Base-by-base conservation (phyloP, 345 rosid species). In the Dipteronia dyeriana region DNA sequence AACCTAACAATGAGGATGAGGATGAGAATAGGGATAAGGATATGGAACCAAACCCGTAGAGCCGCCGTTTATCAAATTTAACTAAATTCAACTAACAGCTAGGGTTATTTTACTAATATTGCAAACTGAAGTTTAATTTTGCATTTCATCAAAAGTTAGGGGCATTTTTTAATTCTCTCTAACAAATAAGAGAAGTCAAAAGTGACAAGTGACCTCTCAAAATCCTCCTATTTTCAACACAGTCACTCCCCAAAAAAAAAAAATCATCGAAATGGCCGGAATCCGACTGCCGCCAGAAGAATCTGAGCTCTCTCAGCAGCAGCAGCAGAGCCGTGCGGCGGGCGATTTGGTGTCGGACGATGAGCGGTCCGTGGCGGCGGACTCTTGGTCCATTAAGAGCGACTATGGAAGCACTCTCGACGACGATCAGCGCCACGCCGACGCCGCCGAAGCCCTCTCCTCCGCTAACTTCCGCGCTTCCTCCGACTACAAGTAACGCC, bases 371-470 rank as follows among this genome's bases (percentile, higher is more conserved):
- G 88, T 95, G 3, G 99, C 99, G 39, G 99, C 99, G 8, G 99
- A 95, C 83, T 95, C 99, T 13, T 95, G 99, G 98, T 95, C 99
- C 19, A 93, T 95, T 69, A 95, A 92, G 89, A 95, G 98, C 79
- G 99, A 95, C 76, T 95, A 95, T 54, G 98, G 98, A 63, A 93
- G 99, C 87, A 95, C 98, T 63, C 94, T 95, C 74, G 99, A 95
- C 66, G 99, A 95, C 80, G 98, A 93, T 79, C 98, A 95, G 87
- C 99, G 98, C 68, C 98, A 95, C 84, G 95, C 91, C 11, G 99
- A 96, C 68, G 98, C 99, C 22, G 87, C 95, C 38, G 98, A 96
- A 82, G 95, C 91, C 47, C 97, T 95, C 68, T 90, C 92, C 45
- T 88, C 92, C 71, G 90, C 84, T 43, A 90, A 87, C 74, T 91